phyloP scores from a whole-genome alignment of 2,329 filamentous ascomycete species.

The Rutstroemia sp. region DNA sequence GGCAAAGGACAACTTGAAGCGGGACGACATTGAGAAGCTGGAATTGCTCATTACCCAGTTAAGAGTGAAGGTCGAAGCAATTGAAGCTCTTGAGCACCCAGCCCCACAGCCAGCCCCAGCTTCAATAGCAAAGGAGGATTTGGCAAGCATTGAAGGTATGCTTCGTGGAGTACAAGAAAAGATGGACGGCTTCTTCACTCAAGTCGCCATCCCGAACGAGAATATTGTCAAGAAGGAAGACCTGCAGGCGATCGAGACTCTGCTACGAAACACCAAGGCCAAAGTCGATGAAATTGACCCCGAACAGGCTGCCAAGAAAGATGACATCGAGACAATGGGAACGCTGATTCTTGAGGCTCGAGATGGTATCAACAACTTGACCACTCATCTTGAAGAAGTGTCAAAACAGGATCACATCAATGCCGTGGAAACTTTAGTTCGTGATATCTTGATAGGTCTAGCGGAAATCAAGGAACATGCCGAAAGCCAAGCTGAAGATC shows the following conservation, averaged over 20 bases:
- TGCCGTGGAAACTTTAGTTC: constrained; percentile 68
- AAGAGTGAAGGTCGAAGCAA: constrained; percentile 73
- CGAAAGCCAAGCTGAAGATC: constrained; percentile 36
- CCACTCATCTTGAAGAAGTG: constrained; percentile 59
- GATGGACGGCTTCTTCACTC: constrained; percentile 43
- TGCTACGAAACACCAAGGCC: constrained; percentile 82
- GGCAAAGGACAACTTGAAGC: constrained; percentile 46
- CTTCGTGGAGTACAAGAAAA: constrained; percentile 49
- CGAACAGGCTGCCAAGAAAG: constrained; percentile 61
- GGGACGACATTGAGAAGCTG: constrained; percentile 75
- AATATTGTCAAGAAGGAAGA: constrained; percentile 70
- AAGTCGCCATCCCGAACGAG: constrained; percentile 28
- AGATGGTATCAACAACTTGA: constrained; percentile 60
- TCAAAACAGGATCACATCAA: constrained; percentile 74
- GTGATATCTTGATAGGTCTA: constrained; percentile 66
- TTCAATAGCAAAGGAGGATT: constrained; percentile 44
- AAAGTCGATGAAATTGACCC: constrained; percentile 78
- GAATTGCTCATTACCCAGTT: constrained; percentile 78
- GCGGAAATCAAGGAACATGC: constrained; percentile 58
- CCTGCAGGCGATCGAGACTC: constrained; percentile 81
- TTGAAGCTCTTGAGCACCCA: constrained; percentile 50
- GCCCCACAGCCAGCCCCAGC: constrained; percentile 34
- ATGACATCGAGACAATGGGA: constrained; percentile 46
- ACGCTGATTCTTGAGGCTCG: constrained; percentile 67
- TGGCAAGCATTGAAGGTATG: constrained; percentile 47